Evolutionary conservation across 2,329 filamentous ascomycete species (phyloP).

Genomic region (Penicillium rolfsii): DNA sequence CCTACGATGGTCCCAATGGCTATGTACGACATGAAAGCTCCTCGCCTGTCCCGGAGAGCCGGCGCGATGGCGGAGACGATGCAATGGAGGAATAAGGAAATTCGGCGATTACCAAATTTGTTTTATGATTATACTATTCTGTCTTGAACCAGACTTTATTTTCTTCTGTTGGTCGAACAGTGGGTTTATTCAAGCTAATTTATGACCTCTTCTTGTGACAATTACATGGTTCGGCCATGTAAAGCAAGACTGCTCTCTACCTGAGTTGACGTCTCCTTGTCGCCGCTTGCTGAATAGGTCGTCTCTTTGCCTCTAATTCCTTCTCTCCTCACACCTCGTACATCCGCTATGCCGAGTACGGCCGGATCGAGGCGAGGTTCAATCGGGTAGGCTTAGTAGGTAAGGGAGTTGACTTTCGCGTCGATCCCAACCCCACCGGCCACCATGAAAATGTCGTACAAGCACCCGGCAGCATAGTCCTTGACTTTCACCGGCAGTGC

Average conservation of each 20-base stretch:
- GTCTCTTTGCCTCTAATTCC: background rate
- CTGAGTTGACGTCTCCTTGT: background rate
- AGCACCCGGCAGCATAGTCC: background rate
- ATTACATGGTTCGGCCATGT: background rate
- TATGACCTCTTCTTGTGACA: background rate
- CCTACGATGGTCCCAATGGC: constrained; percentile 38
- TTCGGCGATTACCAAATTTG: background rate
- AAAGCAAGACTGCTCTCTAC: background rate
- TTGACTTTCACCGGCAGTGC: background rate
- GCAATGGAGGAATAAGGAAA: constrained; percentile 34
- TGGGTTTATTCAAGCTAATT: background rate
- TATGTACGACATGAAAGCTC: constrained; percentile 40
- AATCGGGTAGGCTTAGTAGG: background rate
- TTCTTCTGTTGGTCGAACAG: background rate
- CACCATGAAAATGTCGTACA: background rate
- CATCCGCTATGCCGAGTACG: background rate
- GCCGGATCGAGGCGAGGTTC: background rate
- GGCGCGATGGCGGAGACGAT: constrained; percentile 32
- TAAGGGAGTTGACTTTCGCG: background rate
- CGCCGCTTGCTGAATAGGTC: background rate
- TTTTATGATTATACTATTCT: constrained; percentile 5
- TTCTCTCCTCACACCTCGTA: background rate
- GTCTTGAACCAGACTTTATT: background rate
- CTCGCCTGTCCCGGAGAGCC: constrained; percentile 30
- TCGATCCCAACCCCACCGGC: background rate